phyloP scores from a whole-genome alignment of 345 rosid species.

The Adansonia digitata region DNA sequence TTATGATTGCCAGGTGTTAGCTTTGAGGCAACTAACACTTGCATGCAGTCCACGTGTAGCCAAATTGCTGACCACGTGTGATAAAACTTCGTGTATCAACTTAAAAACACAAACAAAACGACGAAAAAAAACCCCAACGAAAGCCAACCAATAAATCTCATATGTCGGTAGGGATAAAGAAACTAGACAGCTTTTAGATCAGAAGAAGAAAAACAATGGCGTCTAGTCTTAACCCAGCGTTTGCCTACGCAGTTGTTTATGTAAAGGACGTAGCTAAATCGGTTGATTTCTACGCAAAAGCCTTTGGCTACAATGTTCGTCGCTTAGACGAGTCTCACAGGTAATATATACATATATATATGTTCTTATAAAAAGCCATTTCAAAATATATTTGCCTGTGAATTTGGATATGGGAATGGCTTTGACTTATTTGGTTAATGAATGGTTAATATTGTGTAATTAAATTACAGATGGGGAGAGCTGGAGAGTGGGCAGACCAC shows the following conservation, averaged over 20 bases:
- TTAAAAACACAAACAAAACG: neutral
- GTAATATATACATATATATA: slow-evolving; percentile 1
- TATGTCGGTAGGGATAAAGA: neutral
- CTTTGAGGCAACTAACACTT: neutral
- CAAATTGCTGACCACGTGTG: neutral
- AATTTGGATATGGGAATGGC: neutral
- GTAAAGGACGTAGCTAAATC: slow-evolving; percentile 70
- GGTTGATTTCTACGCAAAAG: slow-evolving; percentile 63
- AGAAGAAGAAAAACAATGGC: slow-evolving; percentile 29
- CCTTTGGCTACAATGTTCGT: slow-evolving; percentile 64
- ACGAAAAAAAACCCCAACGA: too few relatives aligned
- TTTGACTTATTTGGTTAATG: too few relatives aligned
- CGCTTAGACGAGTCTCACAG: slow-evolving; percentile 69
- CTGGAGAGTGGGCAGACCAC: slow-evolving; percentile 83
- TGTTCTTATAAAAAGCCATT: too few relatives aligned
- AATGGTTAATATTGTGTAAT: slow-evolving; percentile 8
- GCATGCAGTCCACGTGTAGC: neutral
- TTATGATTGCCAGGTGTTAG: neutral
- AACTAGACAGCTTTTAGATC: neutral
- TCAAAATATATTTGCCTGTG: neutral
- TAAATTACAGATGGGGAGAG: slow-evolving; percentile 53
- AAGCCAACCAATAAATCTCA: neutral
- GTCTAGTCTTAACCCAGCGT: slow-evolving; percentile 41
- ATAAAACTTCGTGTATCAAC: neutral
- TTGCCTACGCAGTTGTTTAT: slow-evolving; percentile 62